phyloP scores from a whole-genome alignment of 2,329 filamentous ascomycete species.

The Zymoseptoria pseudotritici region DNA sequence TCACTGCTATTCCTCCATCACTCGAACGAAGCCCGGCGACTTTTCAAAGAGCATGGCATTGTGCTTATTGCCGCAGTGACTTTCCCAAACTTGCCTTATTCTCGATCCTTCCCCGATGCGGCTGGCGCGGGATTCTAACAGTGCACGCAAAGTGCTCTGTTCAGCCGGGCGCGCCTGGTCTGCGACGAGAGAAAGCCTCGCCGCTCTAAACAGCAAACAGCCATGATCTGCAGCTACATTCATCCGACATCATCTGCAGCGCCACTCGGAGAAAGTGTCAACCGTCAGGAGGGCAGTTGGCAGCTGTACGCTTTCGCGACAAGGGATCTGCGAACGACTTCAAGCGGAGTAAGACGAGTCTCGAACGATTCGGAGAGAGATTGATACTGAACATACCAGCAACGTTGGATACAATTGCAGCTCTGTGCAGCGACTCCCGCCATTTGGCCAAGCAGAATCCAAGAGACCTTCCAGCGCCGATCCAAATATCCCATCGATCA shows the following conservation, averaged over 20 bases:
- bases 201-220: not conserved
- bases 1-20: not conserved
- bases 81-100: not conserved
- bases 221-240: too few relatives aligned
- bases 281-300: not conserved
- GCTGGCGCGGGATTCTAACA: not conserved
- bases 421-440: not conserved
- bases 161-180: not conserved
- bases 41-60: not conserved
- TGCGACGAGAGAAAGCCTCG: not conserved
- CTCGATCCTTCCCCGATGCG: not conserved
- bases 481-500: too few relatives aligned
- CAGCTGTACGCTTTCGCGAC: too few relatives aligned
- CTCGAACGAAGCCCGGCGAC: not conserved
- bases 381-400: not conserved
- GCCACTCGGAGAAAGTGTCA: not conserved
- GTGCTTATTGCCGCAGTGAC: not conserved
- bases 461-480: not conserved
- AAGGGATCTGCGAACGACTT: too few relatives aligned
- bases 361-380: not conserved
- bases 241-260: not conserved
- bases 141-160: too few relatives aligned
- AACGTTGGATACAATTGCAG: not conserved
- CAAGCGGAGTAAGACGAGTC: not conserved
- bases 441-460: not conserved